Evolutionary conservation across 495 filamentous ascomycete species (phyloP).

Genomic region (Daldinia grandis): DNA sequence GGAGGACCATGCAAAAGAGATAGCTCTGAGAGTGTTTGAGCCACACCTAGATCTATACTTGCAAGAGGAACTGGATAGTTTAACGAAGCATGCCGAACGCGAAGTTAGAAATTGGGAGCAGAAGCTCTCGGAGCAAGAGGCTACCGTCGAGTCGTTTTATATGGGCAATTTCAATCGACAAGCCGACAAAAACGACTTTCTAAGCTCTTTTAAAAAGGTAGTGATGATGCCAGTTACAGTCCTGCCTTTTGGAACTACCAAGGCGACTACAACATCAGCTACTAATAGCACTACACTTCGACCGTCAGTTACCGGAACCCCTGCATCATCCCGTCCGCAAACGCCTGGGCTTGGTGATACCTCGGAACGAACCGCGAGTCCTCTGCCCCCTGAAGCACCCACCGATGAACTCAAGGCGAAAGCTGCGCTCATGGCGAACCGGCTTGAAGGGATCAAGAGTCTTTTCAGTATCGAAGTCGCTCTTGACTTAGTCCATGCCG

Average conservation of each 20-base stretch:
- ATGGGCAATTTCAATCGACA: slow-evolving; percentile 95
- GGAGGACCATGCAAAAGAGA: slow-evolving; percentile 61
- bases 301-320: slow-evolving; percentile 36
- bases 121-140: slow-evolving; percentile 88
- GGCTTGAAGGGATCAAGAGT: slow-evolving; percentile 89
- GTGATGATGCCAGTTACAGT: slow-evolving; percentile 98
- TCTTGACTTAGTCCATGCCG: slow-evolving; percentile 83
- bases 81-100: slow-evolving; percentile 74
- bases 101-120: slow-evolving; percentile 89
- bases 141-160: slow-evolving; percentile 88
- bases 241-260: slow-evolving; percentile 66
- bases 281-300: slow-evolving; percentile 42
- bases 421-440: slow-evolving; percentile 93
- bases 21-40: slow-evolving; percentile 80
- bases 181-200: slow-evolving; percentile 94
- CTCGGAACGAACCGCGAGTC: slow-evolving; percentile 52
- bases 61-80: slow-evolving; percentile 88
- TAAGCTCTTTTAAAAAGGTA: slow-evolving; percentile 97
- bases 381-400: slow-evolving; percentile 70
- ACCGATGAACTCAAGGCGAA: slow-evolving; percentile 94
- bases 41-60: slow-evolving; percentile 93
- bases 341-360: slow-evolving; percentile 50
- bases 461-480: slow-evolving; percentile 98
- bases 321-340: slow-evolving; percentile 56
- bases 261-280: slow-evolving; percentile 48